A percentile compares a stretch with the other conserved stretches of the same genome.
Conservation (phyloP, 495 filamentous ascomycete genomes). For the Penicillium egyptiacum region DNA sequence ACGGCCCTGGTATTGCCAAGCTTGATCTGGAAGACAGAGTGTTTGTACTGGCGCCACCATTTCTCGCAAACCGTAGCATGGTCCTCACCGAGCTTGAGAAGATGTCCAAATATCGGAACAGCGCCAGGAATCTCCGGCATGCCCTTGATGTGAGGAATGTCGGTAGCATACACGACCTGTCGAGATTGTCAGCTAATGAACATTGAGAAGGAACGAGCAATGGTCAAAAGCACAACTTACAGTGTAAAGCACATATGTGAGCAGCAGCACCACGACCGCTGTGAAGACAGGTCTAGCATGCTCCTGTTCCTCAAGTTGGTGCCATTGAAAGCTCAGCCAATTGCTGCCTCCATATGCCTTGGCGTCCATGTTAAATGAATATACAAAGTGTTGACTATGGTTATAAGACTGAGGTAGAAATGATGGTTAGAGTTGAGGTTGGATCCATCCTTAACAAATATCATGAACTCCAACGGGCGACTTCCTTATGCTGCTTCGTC, state of each 20-base stretch:
- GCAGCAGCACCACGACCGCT: not conserved
- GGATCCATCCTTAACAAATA: too few species aligned
- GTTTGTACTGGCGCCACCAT: slow-evolving; percentile 53
- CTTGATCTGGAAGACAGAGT: slow-evolving; percentile 56
- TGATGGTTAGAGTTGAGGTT: not conserved
- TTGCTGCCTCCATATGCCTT: not conserved
- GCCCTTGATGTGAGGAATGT: slow-evolving; percentile 48
- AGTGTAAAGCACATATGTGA: not conserved
- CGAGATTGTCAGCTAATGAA: not conserved
- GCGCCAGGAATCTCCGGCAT: slow-evolving; percentile 54
- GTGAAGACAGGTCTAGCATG: not conserved
- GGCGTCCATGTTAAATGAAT: not conserved
- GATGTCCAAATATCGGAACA: slow-evolving; percentile 52
- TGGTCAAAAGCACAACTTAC: not conserved
- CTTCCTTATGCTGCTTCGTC: too few species aligned
- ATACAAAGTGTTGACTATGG: not conserved
- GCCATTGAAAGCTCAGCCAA: not conserved
- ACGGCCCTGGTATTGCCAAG: slow-evolving; percentile 54
- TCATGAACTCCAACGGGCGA: too few species aligned
- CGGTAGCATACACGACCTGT: slow-evolving; percentile 25
- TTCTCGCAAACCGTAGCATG: slow-evolving; percentile 54
- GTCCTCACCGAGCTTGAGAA: slow-evolving; percentile 55
- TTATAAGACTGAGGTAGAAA: not conserved
- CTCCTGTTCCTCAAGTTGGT: not conserved
- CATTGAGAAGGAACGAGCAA: not conserved